phyloP scores from a whole-genome alignment of 2,329 filamentous ascomycete species.

The Immersiporthe knoxdaviesiana region DNA sequence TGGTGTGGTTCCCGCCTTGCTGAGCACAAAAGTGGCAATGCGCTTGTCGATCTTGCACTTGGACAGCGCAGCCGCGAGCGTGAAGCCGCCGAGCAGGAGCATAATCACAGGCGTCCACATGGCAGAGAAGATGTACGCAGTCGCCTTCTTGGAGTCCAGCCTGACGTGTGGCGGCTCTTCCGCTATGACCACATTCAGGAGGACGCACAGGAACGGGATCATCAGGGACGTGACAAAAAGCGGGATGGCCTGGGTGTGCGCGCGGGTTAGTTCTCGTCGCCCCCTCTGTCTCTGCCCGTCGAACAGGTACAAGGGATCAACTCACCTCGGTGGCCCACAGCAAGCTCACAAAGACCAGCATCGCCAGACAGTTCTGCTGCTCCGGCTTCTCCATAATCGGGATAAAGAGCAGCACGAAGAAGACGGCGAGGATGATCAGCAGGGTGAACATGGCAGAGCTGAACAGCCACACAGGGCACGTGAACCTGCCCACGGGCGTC shows the following conservation, averaged over 20 bases:
- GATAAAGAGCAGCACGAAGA: slow-evolving; percentile 72
- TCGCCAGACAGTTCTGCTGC: slow-evolving; percentile 93
- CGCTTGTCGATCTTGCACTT: slow-evolving; percentile 98
- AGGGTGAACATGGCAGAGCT: slow-evolving; percentile 81
- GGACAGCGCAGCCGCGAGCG: slow-evolving; percentile 89
- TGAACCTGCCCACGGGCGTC: slow-evolving; percentile 80
- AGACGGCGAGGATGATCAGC: slow-evolving; percentile 70
- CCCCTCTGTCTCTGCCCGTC: not conserved
- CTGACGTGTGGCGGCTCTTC: slow-evolving; percentile 70
- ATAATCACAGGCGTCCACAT: slow-evolving; percentile 99
- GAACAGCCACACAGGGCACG: slow-evolving; percentile 79
- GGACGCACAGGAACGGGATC: slow-evolving; percentile 90
- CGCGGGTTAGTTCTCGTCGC: slow-evolving; percentile 4
- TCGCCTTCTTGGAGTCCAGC: slow-evolving; percentile 78
- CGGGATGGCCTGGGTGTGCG: slow-evolving; percentile 72
- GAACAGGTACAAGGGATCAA: not conserved
- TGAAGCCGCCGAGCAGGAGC: slow-evolving; percentile 94
- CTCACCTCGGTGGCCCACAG: slow-evolving; percentile 93
- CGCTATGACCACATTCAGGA: slow-evolving; percentile 80
- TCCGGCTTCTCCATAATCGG: slow-evolving; percentile 86
- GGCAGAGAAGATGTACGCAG: slow-evolving; percentile 82
- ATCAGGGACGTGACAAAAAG: slow-evolving; percentile 94
- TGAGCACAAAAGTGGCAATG: slow-evolving; percentile 93
- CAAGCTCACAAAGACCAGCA: slow-evolving; percentile 91
- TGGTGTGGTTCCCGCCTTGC: slow-evolving; percentile 91